A percentile compares a stretch with the other conserved stretches of the same genome.
phyloP scores from a whole-genome alignment of 352 stramenopile genomes.

The Phytophthora pisi region DNA sequence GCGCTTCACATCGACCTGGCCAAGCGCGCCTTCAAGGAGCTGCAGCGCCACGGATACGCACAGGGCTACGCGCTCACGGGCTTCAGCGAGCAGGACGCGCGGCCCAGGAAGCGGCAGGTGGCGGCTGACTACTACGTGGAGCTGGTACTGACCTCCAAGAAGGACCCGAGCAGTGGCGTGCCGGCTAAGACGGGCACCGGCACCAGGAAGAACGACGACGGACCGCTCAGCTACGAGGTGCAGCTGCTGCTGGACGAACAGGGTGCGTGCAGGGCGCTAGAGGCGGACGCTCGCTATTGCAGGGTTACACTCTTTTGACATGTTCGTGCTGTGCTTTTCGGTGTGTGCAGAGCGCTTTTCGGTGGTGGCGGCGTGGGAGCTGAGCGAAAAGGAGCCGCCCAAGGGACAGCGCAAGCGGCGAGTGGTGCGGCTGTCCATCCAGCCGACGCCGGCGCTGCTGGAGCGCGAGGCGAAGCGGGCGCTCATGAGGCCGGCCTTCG shows the following conservation, averaged over 20 bases:
- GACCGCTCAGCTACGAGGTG: constrained; percentile 46
- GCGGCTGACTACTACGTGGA: constrained; percentile 34
- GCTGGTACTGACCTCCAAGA: constrained; percentile 35
- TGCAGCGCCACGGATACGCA: constrained; percentile 68
- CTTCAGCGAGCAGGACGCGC: constrained; percentile 56
- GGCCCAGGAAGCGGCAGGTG: constrained; percentile 14
- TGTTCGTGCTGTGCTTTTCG: background rate
- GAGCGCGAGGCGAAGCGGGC: constrained; percentile 39
- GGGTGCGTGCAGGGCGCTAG: constrained; percentile 32
- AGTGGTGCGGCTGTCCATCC: constrained; percentile 51
- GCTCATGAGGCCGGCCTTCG: constrained; percentile 14
- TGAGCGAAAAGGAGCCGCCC: constrained; percentile 38
- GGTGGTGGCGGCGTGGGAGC: constrained; percentile 66
- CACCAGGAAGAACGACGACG: constrained; percentile 29
- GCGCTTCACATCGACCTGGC: constrained; percentile 55
- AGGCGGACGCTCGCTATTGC: background rate
- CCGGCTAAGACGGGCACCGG: constrained; percentile 33
- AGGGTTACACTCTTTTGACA: background rate
- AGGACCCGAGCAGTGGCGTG: constrained; percentile 27
- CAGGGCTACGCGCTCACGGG: constrained; percentile 53
- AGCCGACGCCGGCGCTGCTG: constrained; percentile 44
- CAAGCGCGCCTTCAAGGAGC: constrained; percentile 49
- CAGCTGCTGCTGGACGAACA: constrained; percentile 54
- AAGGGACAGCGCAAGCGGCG: constrained; percentile 31
- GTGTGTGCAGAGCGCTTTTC: constrained; percentile 48